A percentile compares a stretch with the other conserved stretches of the same genome.
Evolutionary conservation across 257 asterid genomes (phyloP).

Genomic region (Lithospermum erythrorhizon): DNA sequence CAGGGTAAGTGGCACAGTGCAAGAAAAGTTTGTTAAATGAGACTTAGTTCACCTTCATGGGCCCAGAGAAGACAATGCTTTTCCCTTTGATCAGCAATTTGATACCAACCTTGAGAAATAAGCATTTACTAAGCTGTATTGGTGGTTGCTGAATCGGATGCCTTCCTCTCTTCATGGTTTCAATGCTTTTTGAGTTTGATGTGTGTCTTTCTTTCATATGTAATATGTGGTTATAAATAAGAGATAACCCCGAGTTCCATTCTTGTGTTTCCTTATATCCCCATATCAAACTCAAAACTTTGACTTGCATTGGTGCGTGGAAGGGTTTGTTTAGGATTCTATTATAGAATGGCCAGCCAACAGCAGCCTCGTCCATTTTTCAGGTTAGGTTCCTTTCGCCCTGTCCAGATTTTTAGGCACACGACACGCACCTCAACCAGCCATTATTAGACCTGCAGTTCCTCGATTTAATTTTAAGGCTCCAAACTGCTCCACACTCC

Average conservation of each 20-base stretch:
- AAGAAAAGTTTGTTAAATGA: neutral
- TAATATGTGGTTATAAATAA: neutral
- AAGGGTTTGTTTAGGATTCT: neutral
- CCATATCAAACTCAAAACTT: neutral
- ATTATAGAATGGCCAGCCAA: neutral
- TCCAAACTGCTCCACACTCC: constrained; percentile 8
- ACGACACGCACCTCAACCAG: constrained; percentile 5
- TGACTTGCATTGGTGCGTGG: neutral
- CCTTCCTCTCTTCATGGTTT: neutral
- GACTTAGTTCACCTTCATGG: neutral
- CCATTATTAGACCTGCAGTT: neutral
- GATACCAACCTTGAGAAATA: constrained; percentile 3
- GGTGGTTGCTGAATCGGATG: constrained; percentile 5
- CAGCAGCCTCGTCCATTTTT: neutral
- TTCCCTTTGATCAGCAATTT: neutral
- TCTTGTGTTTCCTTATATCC: neutral
- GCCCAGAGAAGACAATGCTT: constrained; percentile 1
- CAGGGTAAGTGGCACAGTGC: no score
- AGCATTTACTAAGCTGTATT: neutral
- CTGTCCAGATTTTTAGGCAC: neutral
- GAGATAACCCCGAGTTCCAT: neutral
- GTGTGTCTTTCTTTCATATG: neutral
- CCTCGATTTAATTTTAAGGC: neutral
- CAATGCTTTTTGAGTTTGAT: neutral
- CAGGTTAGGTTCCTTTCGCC: constrained; percentile 2